phyloP scores from a whole-genome alignment of 768 basidiomycete genomes.

The Termitomyces sp. region DNA sequence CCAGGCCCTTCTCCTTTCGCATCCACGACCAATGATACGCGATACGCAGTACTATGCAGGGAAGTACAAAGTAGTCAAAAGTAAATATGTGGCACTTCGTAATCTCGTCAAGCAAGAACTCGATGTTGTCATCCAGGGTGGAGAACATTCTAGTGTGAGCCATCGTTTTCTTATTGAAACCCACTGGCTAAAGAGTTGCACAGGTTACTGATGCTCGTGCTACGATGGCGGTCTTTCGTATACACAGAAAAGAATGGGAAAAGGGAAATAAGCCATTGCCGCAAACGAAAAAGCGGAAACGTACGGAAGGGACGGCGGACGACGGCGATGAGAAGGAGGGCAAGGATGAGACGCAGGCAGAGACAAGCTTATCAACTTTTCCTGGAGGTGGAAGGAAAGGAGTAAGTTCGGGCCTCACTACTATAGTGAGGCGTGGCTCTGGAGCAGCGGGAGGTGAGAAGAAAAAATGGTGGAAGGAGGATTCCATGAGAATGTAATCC shows the following conservation, averaged over 20 bases:
- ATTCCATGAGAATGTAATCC: constrained; percentile 3
- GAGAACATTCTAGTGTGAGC: constrained; percentile 88
- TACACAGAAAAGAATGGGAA: constrained; percentile 85
- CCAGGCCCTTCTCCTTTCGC: constrained; percentile 66
- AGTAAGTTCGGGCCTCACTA: constrained; percentile 58
- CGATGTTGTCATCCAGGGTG: constrained; percentile 73
- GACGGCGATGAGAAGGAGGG: background rate
- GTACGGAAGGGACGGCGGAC: constrained; percentile 12
- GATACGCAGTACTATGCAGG: constrained; percentile 66
- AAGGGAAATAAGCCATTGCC: constrained; percentile 31
- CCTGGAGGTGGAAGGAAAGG: constrained; percentile 57
- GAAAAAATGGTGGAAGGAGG: constrained; percentile 43
- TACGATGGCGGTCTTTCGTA: constrained; percentile 88
- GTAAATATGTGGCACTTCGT: constrained; percentile 68
- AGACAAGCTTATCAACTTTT: constrained; percentile 14
- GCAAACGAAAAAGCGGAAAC: constrained; percentile 18
- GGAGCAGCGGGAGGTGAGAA: constrained; percentile 12
- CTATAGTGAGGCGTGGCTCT: constrained; percentile 32
- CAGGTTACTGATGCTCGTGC: constrained; percentile 93
- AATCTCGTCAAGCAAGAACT: constrained; percentile 78
- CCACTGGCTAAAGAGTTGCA: background rate
- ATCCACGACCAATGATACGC: constrained; percentile 55
- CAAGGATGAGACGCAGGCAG: background rate
- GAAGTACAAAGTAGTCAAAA: constrained; percentile 56
- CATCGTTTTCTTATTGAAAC: background rate